Evolutionary conservation across 176 grass and related monocot genomes (phyloP), one percentile per base, ranked within the genome.

Genomic region (Olyra latifolia): DNA sequence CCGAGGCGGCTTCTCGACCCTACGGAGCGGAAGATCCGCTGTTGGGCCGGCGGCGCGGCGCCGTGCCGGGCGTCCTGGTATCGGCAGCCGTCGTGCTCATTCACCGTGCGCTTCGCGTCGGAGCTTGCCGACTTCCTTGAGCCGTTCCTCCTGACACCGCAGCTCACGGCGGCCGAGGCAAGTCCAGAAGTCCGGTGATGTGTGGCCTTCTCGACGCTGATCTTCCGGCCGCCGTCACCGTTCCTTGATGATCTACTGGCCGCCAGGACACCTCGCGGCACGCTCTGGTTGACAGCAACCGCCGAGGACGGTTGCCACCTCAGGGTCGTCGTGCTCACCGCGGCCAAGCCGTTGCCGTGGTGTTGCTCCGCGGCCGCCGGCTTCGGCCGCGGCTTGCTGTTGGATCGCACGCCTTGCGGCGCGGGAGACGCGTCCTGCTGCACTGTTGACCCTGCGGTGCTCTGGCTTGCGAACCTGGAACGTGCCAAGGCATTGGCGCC

Each of bases 381-480:
- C 72, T 13, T 17, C 35, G 30, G 30, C 13, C 66, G 45, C 7
- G 19, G 17, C 29, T 29, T 74, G 49, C 10, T 62, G 49, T 13
- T 73, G 38, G 58, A 24, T 3, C 24, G 48, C n/a, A 44, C 41
- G 74, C 10, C 74, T 14, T 30, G 76, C 27, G 13, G 30, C 19
- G 52, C 3, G 24, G 43, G 45, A 16, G 10, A 78, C 19, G 62
- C 15, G 15, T 16, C 3, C 58, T 32, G 71, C 58, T 32, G 71
- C 0, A 15, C 10, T 15, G 74, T 85, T 75, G 84, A 86, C 84
- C 43, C 27, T 20, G 56, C 30, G 4, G 5, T 9, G 6, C 56
- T 63, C 74, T 63, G 75, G 23, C 46, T 53, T 8, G 46, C 75
- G 35, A 79, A 40, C 66, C 75, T 80, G n/a, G 77, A 81, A 81